Evolutionary conservation across 352 stramenopile genomes (phyloP), one percentile per base, ranked within the genome.

Genomic region (Phytopythium helicoides): DNA sequence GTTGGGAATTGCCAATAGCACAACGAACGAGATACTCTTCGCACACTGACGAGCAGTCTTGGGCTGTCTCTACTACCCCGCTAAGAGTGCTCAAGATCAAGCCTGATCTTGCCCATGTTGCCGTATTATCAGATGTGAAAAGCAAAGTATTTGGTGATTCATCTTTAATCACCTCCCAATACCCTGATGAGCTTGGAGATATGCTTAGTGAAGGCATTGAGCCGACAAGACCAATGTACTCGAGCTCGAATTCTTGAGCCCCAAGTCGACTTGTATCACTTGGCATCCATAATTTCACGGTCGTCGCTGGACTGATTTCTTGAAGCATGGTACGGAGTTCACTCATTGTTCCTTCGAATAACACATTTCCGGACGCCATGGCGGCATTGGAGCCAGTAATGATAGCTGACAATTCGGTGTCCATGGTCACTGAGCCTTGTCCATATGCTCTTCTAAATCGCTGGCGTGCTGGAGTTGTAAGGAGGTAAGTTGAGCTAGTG

Each of bases 181-280:
- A 33, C 28, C 28, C 28, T 10, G 9, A 33, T 33, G 28, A 33
- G 9, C 28, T 33, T 9, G 28, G 28, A 9, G 28, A 33, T 33
- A 33, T 33, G 9, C 28, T 33, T 10, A 33, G 28, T 5, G 28
- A 33, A 10, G 15, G 33, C n/a, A 62, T 37, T 11, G 11, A 4
- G 14, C 55, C 49, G 35, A 53, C 45, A n/a, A 41, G 46, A 9
- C 42, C 19, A 18, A 47, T 35, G 34, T 49, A 58, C 6, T 16
- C 26, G 31, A 62, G n/a, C 18, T 62, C 22, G 10, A 62, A 31
- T 15, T 52, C 38, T 5, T 21, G 37, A 19, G 38, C 14, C 34
- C 22, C 7, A 47, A 18, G 9, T 48, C 14, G 14, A 5, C 19
- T 28, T 26, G 19, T 8, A 36, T 34, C 3, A 4, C 15, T 19